Conservation (phyloP, 306 rosid genomes). For the Adenanthera pavonina region DNA sequence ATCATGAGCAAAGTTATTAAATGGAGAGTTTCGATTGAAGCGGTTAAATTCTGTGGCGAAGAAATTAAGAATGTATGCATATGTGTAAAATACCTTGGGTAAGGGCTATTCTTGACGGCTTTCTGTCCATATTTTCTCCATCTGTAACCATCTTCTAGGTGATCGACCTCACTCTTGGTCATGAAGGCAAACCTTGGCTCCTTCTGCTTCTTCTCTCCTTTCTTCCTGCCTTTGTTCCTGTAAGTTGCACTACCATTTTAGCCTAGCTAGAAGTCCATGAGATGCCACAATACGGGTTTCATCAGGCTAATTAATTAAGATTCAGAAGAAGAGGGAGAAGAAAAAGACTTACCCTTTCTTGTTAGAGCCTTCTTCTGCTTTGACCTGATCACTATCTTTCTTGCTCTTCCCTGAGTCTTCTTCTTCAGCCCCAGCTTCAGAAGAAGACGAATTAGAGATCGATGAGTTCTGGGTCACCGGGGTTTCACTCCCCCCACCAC, state of each 20-base stretch:
- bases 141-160: conserved; percentile 87
- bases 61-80: neutral
- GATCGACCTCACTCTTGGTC: conserved; percentile 94
- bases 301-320: neutral
- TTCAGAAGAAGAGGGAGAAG: neutral
- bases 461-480: conserved; percentile 60
- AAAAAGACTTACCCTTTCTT: conserved; percentile 60
- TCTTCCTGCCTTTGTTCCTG: conserved; percentile 71
- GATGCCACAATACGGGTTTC: neutral
- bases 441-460: conserved; percentile 70
- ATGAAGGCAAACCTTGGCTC: conserved; percentile 85
- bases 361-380: conserved; percentile 54
- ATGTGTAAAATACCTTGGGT: conserved; percentile 58
- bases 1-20: too few species aligned
- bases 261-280: neutral
- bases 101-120: conserved; percentile 89
- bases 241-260: conserved; percentile 40
- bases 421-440: conserved; percentile 78
- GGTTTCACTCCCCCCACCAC: conserved; percentile 34
- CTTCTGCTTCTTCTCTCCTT: conserved; percentile 75
- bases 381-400: conserved; percentile 44
- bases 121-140: conserved; percentile 95
- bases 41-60: neutral
- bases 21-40: neutral
- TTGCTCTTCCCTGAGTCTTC: conserved; percentile 70